phyloP scores from a whole-genome alignment of 257 asterid genomes.

The Nicotiana undulata region DNA sequence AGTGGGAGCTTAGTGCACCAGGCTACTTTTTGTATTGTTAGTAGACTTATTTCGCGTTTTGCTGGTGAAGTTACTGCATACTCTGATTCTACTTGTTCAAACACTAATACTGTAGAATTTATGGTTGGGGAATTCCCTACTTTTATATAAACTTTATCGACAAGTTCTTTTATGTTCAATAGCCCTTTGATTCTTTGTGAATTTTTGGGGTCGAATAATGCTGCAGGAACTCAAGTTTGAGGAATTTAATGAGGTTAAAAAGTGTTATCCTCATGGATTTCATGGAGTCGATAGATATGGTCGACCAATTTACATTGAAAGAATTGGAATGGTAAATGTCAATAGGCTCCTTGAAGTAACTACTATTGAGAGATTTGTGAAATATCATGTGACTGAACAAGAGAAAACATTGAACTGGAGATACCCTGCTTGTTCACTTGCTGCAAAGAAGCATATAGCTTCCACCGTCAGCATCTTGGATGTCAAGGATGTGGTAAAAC shows the following conservation, averaged over 20 bases:
- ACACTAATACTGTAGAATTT: neutral
- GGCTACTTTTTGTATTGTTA: neutral
- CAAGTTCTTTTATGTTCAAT: neutral
- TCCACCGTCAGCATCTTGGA: conserved; percentile 73
- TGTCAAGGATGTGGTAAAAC: conserved; percentile 63
- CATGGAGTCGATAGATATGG: conserved; percentile 77
- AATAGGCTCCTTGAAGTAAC: conserved; percentile 42
- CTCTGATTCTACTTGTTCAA: neutral
- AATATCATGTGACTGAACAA: conserved; percentile 58
- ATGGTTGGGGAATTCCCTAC: neutral
- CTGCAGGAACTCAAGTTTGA: conserved; percentile 58
- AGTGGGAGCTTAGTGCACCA: too few species aligned
- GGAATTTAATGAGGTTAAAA: conserved; percentile 45
- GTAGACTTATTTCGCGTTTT: neutral
- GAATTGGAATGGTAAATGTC: conserved; percentile 58
- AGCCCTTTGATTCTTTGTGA: neutral
- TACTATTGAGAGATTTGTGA: conserved; percentile 52
- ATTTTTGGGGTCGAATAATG: neutral
- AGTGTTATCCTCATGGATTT: conserved; percentile 70
- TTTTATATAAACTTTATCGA: neutral
- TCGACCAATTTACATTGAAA: conserved; percentile 65
- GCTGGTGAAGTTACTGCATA: neutral
- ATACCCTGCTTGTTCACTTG: conserved; percentile 62
- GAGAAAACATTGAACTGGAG: conserved; percentile 65
- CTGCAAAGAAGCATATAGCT: conserved; percentile 66